A percentile compares a stretch with the other conserved stretches of the same genome.
Evolutionary conservation across 768 basidiomycete genomes (phyloP).

Genomic region (Leccinum incarnatum): DNA sequence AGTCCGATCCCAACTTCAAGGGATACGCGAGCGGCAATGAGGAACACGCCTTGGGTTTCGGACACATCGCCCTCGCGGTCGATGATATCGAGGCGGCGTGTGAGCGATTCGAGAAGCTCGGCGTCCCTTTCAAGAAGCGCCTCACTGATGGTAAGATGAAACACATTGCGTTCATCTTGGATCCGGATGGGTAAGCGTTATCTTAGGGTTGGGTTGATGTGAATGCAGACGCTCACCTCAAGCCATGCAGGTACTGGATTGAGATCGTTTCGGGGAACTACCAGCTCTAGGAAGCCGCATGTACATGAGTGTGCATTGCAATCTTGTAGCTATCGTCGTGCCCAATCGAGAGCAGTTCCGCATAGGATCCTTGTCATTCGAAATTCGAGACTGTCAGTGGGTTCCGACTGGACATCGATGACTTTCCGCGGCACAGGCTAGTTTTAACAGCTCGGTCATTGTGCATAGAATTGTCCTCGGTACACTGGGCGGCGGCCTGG

Average conservation of each 20-base stretch:
- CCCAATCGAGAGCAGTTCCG: not conserved
- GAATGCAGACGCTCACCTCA: not conserved
- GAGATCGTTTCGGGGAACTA: conserved; percentile 46
- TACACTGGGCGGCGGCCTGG: too few species aligned
- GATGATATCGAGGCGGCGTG: conserved; percentile 83
- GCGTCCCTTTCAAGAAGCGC: conserved; percentile 85
- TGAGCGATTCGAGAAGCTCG: conserved; percentile 74
- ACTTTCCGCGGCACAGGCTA: too few species aligned
- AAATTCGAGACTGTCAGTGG: too few species aligned
- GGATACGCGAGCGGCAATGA: conserved; percentile 87
- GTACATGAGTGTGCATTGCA: not conserved
- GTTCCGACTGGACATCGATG: too few species aligned
- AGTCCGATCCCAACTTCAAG: conserved; percentile 69
- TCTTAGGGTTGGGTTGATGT: not conserved
- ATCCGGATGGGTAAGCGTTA: conserved; percentile 71
- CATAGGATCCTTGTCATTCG: too few species aligned
- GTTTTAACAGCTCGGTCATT: too few species aligned
- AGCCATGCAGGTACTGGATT: conserved; percentile 52
- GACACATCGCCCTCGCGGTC: conserved; percentile 86
- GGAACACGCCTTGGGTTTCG: conserved; percentile 76
- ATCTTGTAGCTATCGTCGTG: not conserved
- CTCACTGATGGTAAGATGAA: conserved; percentile 84
- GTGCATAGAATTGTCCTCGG: too few species aligned
- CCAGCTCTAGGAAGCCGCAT: conserved; percentile 17
- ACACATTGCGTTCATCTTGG: conserved; percentile 79